A percentile compares a stretch with the other conserved stretches of the same genome.
phyloP scores from a whole-genome alignment of 1,284 basidiomycete species.

The Ustilago hordei region DNA sequence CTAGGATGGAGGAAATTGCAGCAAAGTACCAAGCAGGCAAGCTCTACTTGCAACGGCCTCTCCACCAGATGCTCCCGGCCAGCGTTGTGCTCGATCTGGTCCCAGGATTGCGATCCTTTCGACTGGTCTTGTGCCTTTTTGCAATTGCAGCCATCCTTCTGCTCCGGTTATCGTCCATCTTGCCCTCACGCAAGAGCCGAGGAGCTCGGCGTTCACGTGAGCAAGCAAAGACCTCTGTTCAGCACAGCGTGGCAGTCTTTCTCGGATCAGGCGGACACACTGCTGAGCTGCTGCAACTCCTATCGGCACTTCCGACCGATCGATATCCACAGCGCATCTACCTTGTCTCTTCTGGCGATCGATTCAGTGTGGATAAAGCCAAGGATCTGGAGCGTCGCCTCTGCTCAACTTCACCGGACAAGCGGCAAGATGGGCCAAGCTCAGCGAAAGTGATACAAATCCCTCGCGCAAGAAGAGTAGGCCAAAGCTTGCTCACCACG shows the following conservation, averaged over 20 bases:
- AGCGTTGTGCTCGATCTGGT: constrained; percentile 38
- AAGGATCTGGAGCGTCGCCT: constrained; percentile 75
- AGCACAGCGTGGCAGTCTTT: constrained; percentile 73
- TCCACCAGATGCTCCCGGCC: constrained; percentile 46
- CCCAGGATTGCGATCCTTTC: constrained; percentile 34
- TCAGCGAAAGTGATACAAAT: constrained; percentile 69
- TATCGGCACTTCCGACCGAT: constrained; percentile 80
- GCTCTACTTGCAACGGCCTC: constrained; percentile 27
- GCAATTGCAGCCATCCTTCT: background rate
- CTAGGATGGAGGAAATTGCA: constrained; percentile 19
- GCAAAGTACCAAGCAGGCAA: constrained; percentile 22
- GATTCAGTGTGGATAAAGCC: constrained; percentile 81
- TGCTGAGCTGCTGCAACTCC: constrained; percentile 82
- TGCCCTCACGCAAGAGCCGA: constrained; percentile 14
- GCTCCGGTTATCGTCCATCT: constrained; percentile 30
- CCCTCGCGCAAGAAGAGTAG: constrained; percentile 79
- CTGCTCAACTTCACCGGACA: background rate
- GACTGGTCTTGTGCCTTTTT: background rate
- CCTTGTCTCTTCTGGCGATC: constrained; percentile 84
- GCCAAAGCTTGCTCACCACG: constrained; percentile 61
- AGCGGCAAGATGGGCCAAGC: background rate
- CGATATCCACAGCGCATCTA: constrained; percentile 85
- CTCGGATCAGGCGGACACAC: constrained; percentile 89
- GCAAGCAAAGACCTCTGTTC: background rate
- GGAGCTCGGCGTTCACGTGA: background rate